Base-by-base conservation (phyloP, 208 protist species). In the Crithidia sp. region DNA sequence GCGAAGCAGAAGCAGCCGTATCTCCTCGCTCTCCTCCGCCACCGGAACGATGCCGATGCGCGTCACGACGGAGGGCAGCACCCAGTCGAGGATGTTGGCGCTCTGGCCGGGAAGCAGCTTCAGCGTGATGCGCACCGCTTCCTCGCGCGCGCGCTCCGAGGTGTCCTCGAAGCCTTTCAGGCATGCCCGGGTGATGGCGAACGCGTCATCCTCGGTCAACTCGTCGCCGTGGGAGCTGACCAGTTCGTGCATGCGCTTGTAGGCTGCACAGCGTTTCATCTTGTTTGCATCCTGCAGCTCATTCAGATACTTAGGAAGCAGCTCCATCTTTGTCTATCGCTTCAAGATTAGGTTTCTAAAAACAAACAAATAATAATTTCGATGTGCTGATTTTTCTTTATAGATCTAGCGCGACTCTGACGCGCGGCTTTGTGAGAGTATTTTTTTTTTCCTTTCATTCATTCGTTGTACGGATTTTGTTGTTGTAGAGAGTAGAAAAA, bases 51-150 rank as follows among this genome's bases (percentile, higher is more conserved):
- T 76, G 6, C 89, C 93, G 66, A 97, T 92, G 36, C 93, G 76
- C 0, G 93, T 93, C 16, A 95, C 90, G 45, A 96, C 78, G 7
- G 88, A 84, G 19, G 93, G 93, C n/a, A 97, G 81, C 45, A 96
- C 84, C 91, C 93, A 97, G 67, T 97, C 93, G 36, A 97, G 76
- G 14, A 94, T 65, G 57, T 62, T 87, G 4, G 89, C 81, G 12
- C 78, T 73, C 56, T 92, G 87, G 13, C 73, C 56, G 0, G 73
- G 57, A 43, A 95, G 55, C 2, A 92, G 77, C 49, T 50, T 14
- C 5, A 68, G 77, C 0, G 80, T 81, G 68, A 94, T 87, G 49
- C 44, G 67, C n/a, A 90, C 83, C 71, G 91, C 87, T 64, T 88
- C 82, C 61, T 96, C 92, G 45, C 92, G 83, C 56, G 87, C 90